phyloP scores from a whole-genome alignment of 805 yeast genomes.

The Ogataea chonburiensis region DNA sequence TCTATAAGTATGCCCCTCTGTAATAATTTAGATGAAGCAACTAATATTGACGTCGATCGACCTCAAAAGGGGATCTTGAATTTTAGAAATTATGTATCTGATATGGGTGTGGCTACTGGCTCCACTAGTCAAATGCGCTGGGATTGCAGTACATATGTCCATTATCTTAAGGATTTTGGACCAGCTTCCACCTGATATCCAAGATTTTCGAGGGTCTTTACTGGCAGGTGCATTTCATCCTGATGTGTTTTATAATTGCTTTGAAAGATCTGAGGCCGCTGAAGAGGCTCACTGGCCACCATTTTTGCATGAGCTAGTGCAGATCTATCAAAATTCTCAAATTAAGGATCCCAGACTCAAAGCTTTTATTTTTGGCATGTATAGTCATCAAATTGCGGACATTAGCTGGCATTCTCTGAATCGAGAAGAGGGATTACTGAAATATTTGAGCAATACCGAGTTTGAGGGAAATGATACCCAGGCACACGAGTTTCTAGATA shows the following conservation, averaged over 20 bases:
- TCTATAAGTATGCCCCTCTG: no score
- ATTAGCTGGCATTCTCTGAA: conserved; percentile 67
- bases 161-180: conserved; percentile 34
- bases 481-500: conserved; percentile 58
- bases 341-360: conserved; percentile 33
- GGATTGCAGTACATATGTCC: conserved; percentile 37
- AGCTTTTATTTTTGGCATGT: conserved; percentile 57
- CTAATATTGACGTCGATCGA: neutral
- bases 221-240: conserved; percentile 68
- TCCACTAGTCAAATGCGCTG: conserved; percentile 17
- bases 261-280: conserved; percentile 49
- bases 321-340: conserved; percentile 33
- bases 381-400: conserved; percentile 64
- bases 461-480: conserved; percentile 47
- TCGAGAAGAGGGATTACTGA: conserved; percentile 53
- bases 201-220: conserved; percentile 32
- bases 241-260: conserved; percentile 64
- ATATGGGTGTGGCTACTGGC: neutral
- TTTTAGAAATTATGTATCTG: neutral
- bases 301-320: conserved; percentile 47
- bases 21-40: no score
- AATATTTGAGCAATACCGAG: conserved; percentile 49
- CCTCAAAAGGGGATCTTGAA: neutral
- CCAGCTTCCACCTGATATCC: conserved; percentile 36
- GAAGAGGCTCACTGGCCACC: conserved; percentile 75